Evolutionary conservation across 2,329 filamentous ascomycete species (phyloP).

Genomic region (Colletotrichum orbiculare): DNA sequence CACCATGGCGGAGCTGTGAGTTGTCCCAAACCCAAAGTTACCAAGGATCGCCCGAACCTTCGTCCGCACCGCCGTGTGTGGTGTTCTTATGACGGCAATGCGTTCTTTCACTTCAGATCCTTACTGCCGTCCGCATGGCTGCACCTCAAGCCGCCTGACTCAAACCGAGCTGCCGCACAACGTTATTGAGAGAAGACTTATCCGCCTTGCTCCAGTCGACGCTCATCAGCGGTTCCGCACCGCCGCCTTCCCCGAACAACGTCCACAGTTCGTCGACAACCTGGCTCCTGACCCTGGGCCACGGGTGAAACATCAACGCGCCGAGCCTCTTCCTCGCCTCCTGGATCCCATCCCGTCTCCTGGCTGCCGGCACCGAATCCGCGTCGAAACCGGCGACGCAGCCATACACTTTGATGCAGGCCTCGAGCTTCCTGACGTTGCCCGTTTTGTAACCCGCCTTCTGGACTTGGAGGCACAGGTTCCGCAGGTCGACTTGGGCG

Average conservation of each 20-base stretch:
- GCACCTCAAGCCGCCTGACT: conserved; percentile 36
- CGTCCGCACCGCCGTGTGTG: too few species aligned
- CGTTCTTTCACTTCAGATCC: not conserved
- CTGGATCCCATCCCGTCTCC: conserved; percentile 57
- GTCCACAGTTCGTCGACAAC: conserved; percentile 72
- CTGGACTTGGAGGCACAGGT: conserved; percentile 77
- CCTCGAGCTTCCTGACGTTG: conserved; percentile 84
- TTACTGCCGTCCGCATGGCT: not conserved
- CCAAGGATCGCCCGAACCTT: too few species aligned
- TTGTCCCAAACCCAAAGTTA: too few species aligned
- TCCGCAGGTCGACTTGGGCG: conserved; percentile 57
- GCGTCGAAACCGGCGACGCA: conserved; percentile 64
- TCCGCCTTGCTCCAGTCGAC: conserved; percentile 69
- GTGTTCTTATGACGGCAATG: too few species aligned
- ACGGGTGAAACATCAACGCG: conserved; percentile 82
- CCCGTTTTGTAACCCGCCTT: conserved; percentile 85
- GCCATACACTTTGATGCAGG: conserved; percentile 83
- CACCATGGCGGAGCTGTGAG: too few species aligned
- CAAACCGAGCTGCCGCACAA: conserved; percentile 57
- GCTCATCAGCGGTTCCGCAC: conserved; percentile 55
- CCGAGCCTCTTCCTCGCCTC: conserved; percentile 75
- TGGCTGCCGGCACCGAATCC: conserved; percentile 36
- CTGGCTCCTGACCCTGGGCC: conserved; percentile 75
- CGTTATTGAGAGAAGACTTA: conserved; percentile 55
- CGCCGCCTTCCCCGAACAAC: conserved; percentile 47